These are phyloP conservation scores for Pythium rhizo-oryzae DNA, from an alignment of 352 stramenopile genomes.

Conservation along the genomic window DNA sequence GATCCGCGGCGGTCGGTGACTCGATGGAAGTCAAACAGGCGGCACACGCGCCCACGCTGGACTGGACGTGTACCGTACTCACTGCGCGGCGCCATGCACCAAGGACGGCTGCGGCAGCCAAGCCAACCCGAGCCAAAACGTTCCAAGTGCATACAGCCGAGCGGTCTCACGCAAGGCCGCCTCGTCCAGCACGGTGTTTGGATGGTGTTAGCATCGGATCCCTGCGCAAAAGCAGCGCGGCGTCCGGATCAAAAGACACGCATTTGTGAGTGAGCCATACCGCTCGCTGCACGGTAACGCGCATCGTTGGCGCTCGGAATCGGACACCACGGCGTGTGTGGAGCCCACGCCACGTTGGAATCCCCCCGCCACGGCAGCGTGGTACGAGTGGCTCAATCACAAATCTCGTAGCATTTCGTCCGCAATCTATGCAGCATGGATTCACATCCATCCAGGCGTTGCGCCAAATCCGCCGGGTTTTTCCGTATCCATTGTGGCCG, in stretches of 20 bases:
- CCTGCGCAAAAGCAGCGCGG: background rate
- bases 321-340: background rate
- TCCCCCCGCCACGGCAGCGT: background rate
- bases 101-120: background rate
- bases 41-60: background rate
- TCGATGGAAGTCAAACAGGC: constrained; percentile 16
- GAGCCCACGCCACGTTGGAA: background rate
- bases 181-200: background rate
- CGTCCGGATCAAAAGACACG: background rate
- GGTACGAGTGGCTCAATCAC: background rate
- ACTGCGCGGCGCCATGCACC: background rate
- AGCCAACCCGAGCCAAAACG: no score
- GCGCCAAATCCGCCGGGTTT: background rate
- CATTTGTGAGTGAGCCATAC: background rate
- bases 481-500: background rate
- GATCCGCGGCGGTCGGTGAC: background rate
- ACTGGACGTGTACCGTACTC: background rate
- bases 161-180: background rate
- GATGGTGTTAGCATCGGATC: background rate
- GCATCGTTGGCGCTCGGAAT: background rate
- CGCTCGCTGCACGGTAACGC: background rate
- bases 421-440: constrained; percentile 5
- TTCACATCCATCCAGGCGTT: no score
- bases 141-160: constrained; percentile 1
- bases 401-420: background rate